A percentile compares a stretch with the other conserved stretches of the same genome.
phyloP scores from a whole-genome alignment of 768 basidiomycete genomes.

The Pisolithus sp. region DNA sequence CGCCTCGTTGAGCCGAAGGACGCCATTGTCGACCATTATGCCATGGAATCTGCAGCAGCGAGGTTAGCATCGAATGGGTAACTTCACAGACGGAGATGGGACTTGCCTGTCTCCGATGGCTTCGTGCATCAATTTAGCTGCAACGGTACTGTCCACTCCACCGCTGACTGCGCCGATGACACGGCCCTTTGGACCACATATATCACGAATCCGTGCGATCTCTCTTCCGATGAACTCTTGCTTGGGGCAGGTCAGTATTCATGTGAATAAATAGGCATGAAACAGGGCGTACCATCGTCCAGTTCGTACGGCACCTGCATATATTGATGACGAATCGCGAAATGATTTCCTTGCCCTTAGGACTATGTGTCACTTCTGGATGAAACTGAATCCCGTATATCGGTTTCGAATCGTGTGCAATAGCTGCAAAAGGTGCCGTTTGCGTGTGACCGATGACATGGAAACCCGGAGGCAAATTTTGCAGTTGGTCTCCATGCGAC shows the following conservation, averaged over 20 bases:
- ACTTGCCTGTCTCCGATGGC: conserved; percentile 92
- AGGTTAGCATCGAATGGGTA: background rate
- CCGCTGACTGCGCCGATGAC: conserved; percentile 98
- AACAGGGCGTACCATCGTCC: conserved; percentile 77
- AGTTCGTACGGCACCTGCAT: conserved; percentile 72
- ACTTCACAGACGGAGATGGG: background rate
- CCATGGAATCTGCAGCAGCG: conserved; percentile 76
- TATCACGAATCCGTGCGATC: conserved; percentile 85
- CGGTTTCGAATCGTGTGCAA: conserved; percentile 84
- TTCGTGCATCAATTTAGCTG: conserved; percentile 99
- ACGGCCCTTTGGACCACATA: conserved; percentile 89
- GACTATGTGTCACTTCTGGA: conserved; percentile 95
- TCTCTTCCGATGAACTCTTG: conserved; percentile 98
- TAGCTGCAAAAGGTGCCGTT: conserved; percentile 87
- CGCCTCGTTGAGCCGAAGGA: conserved; percentile 87
- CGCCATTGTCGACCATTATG: conserved; percentile 99
- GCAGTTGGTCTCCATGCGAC: conserved; percentile 97
- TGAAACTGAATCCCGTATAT: conserved; percentile 99
- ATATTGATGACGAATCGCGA: conserved; percentile 77
- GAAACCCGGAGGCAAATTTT: conserved; percentile 73
- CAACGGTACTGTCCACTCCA: conserved; percentile 96
- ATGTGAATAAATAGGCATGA: conserved; percentile 4
- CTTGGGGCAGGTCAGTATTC: conserved; percentile 32
- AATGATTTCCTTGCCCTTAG: conserved; percentile 84
- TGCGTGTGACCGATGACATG: conserved; percentile 81